phyloP scores from a whole-genome alignment of 176 grass and related monocot species.

The Alloteropsis semialata region DNA sequence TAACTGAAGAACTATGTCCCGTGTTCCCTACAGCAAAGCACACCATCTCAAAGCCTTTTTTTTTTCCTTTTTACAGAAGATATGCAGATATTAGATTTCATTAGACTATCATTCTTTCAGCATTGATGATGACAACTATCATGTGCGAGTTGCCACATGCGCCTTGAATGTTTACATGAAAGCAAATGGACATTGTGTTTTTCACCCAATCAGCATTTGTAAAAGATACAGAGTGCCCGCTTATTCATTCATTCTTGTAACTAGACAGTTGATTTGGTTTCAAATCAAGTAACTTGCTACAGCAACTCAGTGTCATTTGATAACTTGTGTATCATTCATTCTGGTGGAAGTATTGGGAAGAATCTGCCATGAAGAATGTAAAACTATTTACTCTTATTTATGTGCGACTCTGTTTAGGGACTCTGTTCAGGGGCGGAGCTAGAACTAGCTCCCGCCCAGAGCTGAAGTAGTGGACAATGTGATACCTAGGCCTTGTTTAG shows the following conservation, averaged over 20 bases:
- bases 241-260: constrained; percentile 20
- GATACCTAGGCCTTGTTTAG: too few relatives aligned
- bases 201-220: constrained; percentile 6
- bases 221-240: constrained; percentile 11
- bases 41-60: neutral
- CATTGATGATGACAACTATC: neutral
- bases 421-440: too few relatives aligned
- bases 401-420: neutral
- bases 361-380: neutral
- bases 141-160: constrained; percentile 16
- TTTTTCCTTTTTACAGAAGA: neutral
- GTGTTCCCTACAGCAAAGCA: constrained; percentile 14
- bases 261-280: constrained; percentile 21
- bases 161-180: neutral
- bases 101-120: constrained; percentile 29
- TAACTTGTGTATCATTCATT: constrained; percentile 11
- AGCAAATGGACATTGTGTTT: constrained; percentile 10
- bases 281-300: neutral
- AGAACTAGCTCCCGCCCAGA: too few relatives aligned
- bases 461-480: too few relatives aligned
- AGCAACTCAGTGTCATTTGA: neutral
- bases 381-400: neutral
- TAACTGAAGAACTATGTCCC: constrained; percentile 24
- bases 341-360: neutral
- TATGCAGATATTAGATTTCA: constrained; percentile 27